These are phyloP conservation scores for Lentinula edodes DNA, from an alignment of 768 basidiomycete genomes.

Conservation along the genomic window DNA sequence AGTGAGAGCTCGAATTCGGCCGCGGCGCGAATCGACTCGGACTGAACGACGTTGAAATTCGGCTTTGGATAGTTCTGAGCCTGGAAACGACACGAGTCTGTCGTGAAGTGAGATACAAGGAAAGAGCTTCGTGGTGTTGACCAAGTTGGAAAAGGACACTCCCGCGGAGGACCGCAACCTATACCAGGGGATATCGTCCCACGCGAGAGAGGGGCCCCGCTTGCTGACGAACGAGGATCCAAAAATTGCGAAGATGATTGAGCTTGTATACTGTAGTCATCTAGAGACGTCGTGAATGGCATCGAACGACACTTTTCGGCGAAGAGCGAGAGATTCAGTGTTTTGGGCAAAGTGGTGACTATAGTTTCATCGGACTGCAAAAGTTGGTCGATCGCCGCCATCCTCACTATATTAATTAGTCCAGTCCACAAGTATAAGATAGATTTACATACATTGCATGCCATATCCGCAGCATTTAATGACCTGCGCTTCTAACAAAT, in stretches of 20 bases:
- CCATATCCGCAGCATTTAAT: background rate
- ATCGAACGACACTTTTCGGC: background rate
- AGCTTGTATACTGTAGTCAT: too few species aligned
- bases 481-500: background rate
- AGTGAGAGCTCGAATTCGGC: background rate
- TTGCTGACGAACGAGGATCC: background rate
- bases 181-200: too few species aligned
- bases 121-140: background rate
- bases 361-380: slow-evolving; percentile 9
- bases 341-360: background rate
- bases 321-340: background rate
- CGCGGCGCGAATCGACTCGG: background rate
- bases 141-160: background rate
- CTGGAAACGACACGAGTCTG: background rate
- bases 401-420: background rate
- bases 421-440: too few species aligned
- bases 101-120: background rate
- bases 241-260: background rate
- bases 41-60: background rate
- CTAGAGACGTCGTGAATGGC: background rate
- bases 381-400: slow-evolving; percentile 4
- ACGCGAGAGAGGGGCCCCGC: too few species aligned
- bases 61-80: background rate
- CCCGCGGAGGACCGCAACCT: background rate
- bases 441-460: background rate